A percentile compares a stretch with the other conserved stretches of the same genome.
These are phyloP conservation scores for Prosopis cineraria DNA, from an alignment of 306 rosid genomes.

Conservation along the genomic window DNA sequence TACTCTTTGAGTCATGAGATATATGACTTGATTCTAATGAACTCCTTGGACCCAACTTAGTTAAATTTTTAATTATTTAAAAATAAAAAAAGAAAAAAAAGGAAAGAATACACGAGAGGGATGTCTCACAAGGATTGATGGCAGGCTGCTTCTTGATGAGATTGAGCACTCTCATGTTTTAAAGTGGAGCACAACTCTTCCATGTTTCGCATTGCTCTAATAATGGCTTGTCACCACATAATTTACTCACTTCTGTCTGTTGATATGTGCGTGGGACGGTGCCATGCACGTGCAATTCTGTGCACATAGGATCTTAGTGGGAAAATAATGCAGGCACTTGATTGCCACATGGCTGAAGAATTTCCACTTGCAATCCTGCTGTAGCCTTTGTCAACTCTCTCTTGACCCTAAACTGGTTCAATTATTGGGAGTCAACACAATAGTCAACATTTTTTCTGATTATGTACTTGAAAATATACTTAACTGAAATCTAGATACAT, in stretches of 20 bases:
- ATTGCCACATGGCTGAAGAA: neutral
- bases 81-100: neutral
- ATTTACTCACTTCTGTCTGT: slow-evolving; percentile 40
- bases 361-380: neutral
- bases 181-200: slow-evolving; percentile 31
- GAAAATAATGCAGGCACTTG: slow-evolving; percentile 1
- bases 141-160: slow-evolving; percentile 23
- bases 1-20: neutral
- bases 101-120: slow-evolving; percentile 30
- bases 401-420: slow-evolving; percentile 11
- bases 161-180: slow-evolving; percentile 12
- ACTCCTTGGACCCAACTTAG: neutral
- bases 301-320: slow-evolving; percentile 31
- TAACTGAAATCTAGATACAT: neutral
- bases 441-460: neutral
- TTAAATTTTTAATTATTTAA: neutral
- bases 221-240: slow-evolving; percentile 46
- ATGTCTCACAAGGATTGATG: slow-evolving; percentile 34
- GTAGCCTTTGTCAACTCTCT: slow-evolving; percentile 9
- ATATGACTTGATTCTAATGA: neutral
- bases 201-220: slow-evolving; percentile 58
- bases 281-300: slow-evolving; percentile 38
- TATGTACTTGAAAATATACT: neutral
- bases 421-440: slow-evolving; percentile 8
- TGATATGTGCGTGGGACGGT: slow-evolving; percentile 30